phyloP scores from a whole-genome alignment of 2,329 filamentous ascomycete genomes.

The Curvularia hawaiiensis region DNA sequence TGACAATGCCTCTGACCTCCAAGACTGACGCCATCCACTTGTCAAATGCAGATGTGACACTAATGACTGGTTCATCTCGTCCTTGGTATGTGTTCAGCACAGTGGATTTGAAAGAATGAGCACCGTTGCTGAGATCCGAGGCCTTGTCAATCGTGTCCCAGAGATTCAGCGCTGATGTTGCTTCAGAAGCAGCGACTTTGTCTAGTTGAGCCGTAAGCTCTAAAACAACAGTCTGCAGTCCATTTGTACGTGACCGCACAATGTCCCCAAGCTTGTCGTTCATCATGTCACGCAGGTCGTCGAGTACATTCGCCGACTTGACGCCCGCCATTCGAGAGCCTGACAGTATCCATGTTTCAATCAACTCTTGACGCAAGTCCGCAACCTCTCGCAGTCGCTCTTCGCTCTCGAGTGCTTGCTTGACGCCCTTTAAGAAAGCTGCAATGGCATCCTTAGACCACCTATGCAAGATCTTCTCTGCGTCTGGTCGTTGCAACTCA shows the following conservation, averaged over 20 bases:
- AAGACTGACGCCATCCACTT: conserved; percentile 77
- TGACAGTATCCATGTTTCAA: conserved; percentile 77
- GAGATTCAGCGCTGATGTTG: conserved; percentile 58
- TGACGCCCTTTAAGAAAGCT: conserved; percentile 62
- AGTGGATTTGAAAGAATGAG: conserved; percentile 69
- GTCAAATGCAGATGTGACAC: conserved; percentile 67
- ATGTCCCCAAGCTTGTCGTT: conserved; percentile 70
- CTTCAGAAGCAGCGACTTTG: conserved; percentile 56
- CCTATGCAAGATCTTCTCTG: conserved; percentile 46
- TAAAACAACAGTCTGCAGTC: conserved; percentile 68
- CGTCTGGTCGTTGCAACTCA: conserved; percentile 57
- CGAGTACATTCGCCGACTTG: conserved; percentile 70
- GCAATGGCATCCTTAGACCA: conserved; percentile 50
- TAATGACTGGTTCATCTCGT: conserved; percentile 68
- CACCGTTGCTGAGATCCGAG: conserved; percentile 69
- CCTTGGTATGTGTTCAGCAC: conserved; percentile 75
- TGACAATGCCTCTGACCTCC: conserved; percentile 66
- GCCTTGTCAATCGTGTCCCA: conserved; percentile 72
- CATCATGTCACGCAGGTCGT: conserved; percentile 70
- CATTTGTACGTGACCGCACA: conserved; percentile 66
- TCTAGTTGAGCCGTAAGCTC: conserved; percentile 67
- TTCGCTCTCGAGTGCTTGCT: conserved; percentile 63
- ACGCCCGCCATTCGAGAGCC: conserved; percentile 68
- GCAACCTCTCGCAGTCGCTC: conserved; percentile 72
- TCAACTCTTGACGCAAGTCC: conserved; percentile 69